Evolutionary conservation across 2,329 filamentous ascomycete genomes (phyloP).

Genomic region (Alternaria sp.): DNA sequence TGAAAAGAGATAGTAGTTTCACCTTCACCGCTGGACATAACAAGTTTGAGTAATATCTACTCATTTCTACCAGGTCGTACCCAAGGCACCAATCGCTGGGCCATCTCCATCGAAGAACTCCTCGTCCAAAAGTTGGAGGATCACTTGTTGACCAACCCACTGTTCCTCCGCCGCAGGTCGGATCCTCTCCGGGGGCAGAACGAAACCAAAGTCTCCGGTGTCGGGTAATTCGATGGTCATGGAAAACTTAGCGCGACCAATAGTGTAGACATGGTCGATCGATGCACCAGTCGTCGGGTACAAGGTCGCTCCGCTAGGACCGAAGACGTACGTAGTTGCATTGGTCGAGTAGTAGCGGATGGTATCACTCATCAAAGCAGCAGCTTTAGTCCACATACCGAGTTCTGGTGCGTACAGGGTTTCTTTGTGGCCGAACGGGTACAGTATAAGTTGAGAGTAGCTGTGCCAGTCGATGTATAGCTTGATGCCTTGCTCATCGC

Average conservation of each 20-base stretch:
- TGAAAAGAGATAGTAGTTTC: constrained; percentile 10
- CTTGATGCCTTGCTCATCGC: constrained; percentile 60
- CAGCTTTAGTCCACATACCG: constrained; percentile 60
- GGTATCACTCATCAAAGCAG: constrained; percentile 57
- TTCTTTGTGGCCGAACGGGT: constrained; percentile 67
- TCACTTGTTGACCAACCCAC: constrained; percentile 51
- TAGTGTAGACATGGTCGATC: constrained; percentile 55
- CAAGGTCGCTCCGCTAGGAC: constrained; percentile 66
- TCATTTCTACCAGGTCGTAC: constrained; percentile 1
- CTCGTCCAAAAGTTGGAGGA: constrained; percentile 38
- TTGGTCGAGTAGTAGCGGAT: constrained; percentile 56
- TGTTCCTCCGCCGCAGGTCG: constrained; percentile 56
- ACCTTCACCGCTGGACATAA: constrained; percentile 8
- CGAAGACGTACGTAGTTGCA: constrained; percentile 51
- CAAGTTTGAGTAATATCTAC: background rate
- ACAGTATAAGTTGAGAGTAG: constrained; percentile 68
- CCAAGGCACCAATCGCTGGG: constrained; percentile 17
- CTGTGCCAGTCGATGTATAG: constrained; percentile 72
- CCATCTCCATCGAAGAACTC: constrained; percentile 40
- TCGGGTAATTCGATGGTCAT: constrained; percentile 61
- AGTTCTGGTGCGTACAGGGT: constrained; percentile 58
- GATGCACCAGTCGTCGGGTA: constrained; percentile 62
- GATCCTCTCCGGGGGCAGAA: constrained; percentile 60
- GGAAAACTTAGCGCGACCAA: constrained; percentile 53
- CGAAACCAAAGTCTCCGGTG: constrained; percentile 58